Percentiles rank a stretch among this genome's conserved stretches.
phyloP scores from a whole-genome alignment of 495 filamentous ascomycete genomes.

The Extremus antarcticus region DNA sequence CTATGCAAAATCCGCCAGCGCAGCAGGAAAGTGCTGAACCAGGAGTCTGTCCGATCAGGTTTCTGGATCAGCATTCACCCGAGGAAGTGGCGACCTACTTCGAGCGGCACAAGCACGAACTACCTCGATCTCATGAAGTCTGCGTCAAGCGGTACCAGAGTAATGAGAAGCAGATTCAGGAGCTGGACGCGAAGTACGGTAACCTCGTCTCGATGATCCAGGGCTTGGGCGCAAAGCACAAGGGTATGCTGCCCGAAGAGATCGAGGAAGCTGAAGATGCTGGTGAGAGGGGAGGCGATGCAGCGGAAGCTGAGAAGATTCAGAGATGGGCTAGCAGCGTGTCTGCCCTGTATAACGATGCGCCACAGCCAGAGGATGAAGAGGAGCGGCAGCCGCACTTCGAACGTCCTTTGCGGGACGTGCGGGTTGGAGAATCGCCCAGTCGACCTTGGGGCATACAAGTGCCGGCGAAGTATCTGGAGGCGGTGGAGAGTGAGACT shows the following conservation, averaged over 20 bases:
- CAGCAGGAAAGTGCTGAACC: conserved; percentile 15
- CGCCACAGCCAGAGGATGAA: conserved; percentile 29
- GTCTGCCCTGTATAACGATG: conserved; percentile 32
- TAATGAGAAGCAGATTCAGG: conserved; percentile 67
- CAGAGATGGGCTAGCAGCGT: conserved; percentile 73
- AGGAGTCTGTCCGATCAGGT: conserved; percentile 68
- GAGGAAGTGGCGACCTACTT: conserved; percentile 86
- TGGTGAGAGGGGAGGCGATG: conserved; percentile 31
- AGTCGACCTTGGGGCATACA: conserved; percentile 84
- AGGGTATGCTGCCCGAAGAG: conserved; percentile 60
- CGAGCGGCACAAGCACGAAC: conserved; percentile 82
- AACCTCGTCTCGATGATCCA: conserved; percentile 83
- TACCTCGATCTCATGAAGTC: conserved; percentile 80
- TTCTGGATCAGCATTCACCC: conserved; percentile 75
- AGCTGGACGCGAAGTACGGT: conserved; percentile 85
- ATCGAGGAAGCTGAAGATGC: conserved; percentile 36
- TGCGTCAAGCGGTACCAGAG: conserved; percentile 79
- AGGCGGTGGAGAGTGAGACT: conserved; percentile 23
- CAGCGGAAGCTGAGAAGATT: conserved; percentile 48
- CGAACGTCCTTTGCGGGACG: conserved; percentile 68
- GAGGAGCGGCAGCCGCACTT: conserved; percentile 52
- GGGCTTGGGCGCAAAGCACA: conserved; percentile 71
- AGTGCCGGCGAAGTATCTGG: conserved; percentile 48
- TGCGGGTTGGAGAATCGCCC: conserved; percentile 79
- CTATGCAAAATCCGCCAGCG: background rate